These are phyloP conservation scores for Ulvella scutata DNA, from an alignment of 139 green algal species.

Conservation along the genomic window DNA sequence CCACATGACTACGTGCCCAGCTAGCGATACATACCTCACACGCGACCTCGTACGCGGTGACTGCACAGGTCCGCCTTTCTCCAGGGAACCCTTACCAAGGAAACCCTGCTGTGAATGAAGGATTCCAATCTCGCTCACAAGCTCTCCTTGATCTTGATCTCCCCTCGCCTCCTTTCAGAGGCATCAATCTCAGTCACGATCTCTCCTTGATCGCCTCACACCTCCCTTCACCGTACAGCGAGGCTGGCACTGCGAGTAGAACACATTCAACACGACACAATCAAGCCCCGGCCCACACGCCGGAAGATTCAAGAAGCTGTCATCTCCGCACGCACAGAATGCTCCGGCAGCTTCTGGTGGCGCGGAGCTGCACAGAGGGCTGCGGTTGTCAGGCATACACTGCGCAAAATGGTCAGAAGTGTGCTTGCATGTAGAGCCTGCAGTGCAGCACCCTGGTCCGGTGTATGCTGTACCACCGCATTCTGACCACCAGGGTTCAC, in stretches of 20 bases:
- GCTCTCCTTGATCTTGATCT: too few species aligned
- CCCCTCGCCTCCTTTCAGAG: too few species aligned
- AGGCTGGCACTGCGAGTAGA: neutral
- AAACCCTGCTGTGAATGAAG: too few species aligned
- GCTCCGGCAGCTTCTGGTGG: neutral
- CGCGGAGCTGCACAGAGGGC: neutral
- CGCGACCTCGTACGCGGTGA: too few species aligned
- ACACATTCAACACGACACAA: neutral
- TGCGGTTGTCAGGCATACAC: neutral
- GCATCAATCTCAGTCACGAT: too few species aligned
- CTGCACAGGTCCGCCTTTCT: too few species aligned
- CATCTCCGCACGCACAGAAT: neutral
- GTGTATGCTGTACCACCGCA: neutral
- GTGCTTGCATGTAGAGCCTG: neutral
- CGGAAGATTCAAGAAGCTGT: neutral
- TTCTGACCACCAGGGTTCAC: neutral
- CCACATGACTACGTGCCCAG: too few species aligned
- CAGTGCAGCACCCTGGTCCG: neutral
- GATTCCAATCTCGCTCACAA: too few species aligned
- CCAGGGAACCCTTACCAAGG: too few species aligned
- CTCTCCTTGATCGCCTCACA: too few species aligned
- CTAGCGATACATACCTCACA: too few species aligned
- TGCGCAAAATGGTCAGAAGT: neutral
- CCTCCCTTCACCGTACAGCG: neutral
- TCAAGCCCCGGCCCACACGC: neutral